Evolutionary conservation across 202 grass and related monocot species (phyloP), one percentile per base, ranked within the genome.

Genomic region (Zizania palustris): DNA sequence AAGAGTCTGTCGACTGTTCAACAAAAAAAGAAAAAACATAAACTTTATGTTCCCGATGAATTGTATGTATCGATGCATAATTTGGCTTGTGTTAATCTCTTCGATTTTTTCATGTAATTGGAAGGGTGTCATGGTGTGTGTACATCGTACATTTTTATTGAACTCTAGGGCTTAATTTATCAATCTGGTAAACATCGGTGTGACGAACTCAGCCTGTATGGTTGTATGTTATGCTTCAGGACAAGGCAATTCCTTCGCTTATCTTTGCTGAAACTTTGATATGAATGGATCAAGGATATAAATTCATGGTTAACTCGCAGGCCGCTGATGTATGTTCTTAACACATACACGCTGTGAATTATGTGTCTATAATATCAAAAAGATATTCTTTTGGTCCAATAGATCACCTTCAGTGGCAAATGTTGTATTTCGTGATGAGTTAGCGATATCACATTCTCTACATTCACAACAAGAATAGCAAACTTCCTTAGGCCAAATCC

Each of bases 61-160:
- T 76, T 84, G 71, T 80, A 76, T 22, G 82, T 77, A 63, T 81
- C 60, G 19, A 45, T 18, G 73, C 67, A 63, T 61, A 14, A 12
- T 20, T 60, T 64, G 77, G 48, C 11, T 83, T 54, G 64, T 69
- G 22, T 72, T 75, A 66, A 21, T n/a, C n/a, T 61, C 43, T 50
- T 39, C 67, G 75, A 22, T 62, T 36, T 64, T 77, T n/a, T 44
- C 61, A 45, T 83, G 51, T 54, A 76, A 83, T 83, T 76, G 83
- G 73, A 71, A 80, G 57, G 80, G 45, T 12, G 69, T 83, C 71
- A 55, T 56, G 80, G 80, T 58, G 74, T 61, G n/a, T n/a, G n/a
- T n/a, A n/a, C n/a, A n/a, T n/a, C n/a, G 88, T 84, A 77, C 43
- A 80, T 54, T 83, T 72, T 63, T 72, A 76, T 59, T 44, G 63